These are phyloP conservation scores for Saccharomyces hybrid DNA, from an alignment of 1,139 yeast genomes.

Conservation along the genomic window DNA sequence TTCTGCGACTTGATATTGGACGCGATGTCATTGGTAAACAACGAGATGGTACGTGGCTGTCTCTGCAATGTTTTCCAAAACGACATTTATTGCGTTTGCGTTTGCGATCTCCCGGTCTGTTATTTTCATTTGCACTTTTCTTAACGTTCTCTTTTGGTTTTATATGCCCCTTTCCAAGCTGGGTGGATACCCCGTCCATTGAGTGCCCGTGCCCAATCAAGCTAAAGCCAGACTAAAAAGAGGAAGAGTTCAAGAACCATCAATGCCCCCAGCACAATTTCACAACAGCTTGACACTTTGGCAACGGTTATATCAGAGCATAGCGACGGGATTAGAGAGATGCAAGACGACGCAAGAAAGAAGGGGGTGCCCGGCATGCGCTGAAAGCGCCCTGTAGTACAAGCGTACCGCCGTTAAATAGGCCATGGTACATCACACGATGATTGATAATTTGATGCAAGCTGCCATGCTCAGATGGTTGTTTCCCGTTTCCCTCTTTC, in stretches of 20 bases:
- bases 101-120: background rate
- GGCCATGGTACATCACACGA: background rate
- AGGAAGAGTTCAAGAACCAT: background rate
- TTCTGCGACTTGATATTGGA: slow-evolving; percentile 10
- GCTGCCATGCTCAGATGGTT: background rate
- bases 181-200: background rate
- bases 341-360: background rate
- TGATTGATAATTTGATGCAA: background rate
- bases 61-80: slow-evolving; percentile 23
- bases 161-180: background rate
- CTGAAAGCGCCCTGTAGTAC: background rate
- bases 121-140: background rate
- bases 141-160: background rate
- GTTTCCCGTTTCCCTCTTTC: background rate
- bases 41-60: slow-evolving; percentile 22
- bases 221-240: background rate
- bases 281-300: background rate
- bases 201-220: background rate
- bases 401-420: background rate
- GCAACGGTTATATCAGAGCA: background rate
- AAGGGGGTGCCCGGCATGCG: background rate
- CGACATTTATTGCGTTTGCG: slow-evolving; percentile 16
- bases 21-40: slow-evolving; percentile 21
- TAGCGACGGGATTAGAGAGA: too few relatives aligned
- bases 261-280: background rate